Conservation (phyloP, 2,329 filamentous ascomycete genomes). For the Aotearoamyces nothofagi region DNA sequence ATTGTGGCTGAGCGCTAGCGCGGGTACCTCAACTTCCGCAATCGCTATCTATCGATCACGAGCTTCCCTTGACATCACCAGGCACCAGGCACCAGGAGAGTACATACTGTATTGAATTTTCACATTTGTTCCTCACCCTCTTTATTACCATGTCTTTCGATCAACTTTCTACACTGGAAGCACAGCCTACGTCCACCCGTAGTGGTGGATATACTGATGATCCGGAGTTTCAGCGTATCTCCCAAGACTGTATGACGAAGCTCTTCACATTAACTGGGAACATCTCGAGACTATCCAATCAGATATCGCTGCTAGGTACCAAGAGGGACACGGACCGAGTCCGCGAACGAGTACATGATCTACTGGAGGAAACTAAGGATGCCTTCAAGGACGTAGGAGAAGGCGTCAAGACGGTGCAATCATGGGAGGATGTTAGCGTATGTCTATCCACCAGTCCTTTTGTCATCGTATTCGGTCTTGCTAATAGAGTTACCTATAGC, state of each 20-base stretch:
- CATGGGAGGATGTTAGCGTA: slow-evolving; percentile 73
- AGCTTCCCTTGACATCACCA: too few species aligned
- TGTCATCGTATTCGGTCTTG: background rate
- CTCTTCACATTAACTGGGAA: slow-evolving; percentile 81
- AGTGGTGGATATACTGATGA: slow-evolving; percentile 75
- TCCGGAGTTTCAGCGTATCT: slow-evolving; percentile 76
- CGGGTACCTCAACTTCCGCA: too few species aligned
- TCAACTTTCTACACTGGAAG: slow-evolving; percentile 70
- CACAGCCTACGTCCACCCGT: slow-evolving; percentile 55
- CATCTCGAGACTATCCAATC: slow-evolving; percentile 69
- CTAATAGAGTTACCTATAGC: slow-evolving; percentile 34
- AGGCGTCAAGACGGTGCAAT: slow-evolving; percentile 81
- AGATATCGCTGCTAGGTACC: slow-evolving; percentile 76
- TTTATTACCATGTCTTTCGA: slow-evolving; percentile 78
- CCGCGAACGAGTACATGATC: slow-evolving; percentile 75
- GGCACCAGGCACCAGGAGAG: too few species aligned
- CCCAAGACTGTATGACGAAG: slow-evolving; percentile 71
- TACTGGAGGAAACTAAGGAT: slow-evolving; percentile 73
- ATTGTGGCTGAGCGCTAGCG: too few species aligned
- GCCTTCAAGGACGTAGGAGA: slow-evolving; percentile 88
- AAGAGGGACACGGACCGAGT: slow-evolving; percentile 83
- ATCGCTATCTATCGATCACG: too few species aligned
- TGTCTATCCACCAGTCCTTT: slow-evolving; percentile 19
- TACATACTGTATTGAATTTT: too few species aligned
- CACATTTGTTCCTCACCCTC: too few species aligned